Percentiles rank a stretch among this genome's conserved stretches.
Conservation (phyloP, 164 flowering plant species). For the Magnolia sinica region DNA sequence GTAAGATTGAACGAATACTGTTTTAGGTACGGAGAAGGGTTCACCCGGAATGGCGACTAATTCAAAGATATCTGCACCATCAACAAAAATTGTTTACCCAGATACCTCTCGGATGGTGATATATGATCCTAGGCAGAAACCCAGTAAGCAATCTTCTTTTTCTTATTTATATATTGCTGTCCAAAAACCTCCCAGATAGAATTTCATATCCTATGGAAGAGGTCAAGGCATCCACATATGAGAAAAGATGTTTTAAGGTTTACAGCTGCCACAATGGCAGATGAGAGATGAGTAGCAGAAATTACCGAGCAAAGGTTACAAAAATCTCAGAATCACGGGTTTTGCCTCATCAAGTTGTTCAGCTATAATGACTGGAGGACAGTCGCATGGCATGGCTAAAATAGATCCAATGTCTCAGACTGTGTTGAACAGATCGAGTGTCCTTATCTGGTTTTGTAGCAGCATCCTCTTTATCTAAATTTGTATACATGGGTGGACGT, state of each 20-base stretch:
- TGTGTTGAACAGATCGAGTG: too few relatives aligned
- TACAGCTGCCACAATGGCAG: background rate
- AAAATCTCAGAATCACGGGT: too few relatives aligned
- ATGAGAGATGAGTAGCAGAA: background rate
- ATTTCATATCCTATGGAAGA: too few relatives aligned
- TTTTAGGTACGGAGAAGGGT: constrained; percentile 39
- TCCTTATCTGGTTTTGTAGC: too few relatives aligned
- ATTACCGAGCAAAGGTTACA: background rate
- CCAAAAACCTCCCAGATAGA: too few relatives aligned
- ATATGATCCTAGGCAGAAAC: constrained; percentile 74
- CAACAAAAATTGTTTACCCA: constrained; percentile 58
- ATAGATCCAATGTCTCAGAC: too few relatives aligned
- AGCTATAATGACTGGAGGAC: too few relatives aligned
- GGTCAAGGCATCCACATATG: background rate
- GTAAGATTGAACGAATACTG: background rate
- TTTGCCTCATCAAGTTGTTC: too few relatives aligned
- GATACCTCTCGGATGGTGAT: constrained; percentile 70
- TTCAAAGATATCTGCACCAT: constrained; percentile 25
- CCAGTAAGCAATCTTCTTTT: constrained; percentile 36
- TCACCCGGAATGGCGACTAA: constrained; percentile 31
- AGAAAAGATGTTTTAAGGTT: background rate
- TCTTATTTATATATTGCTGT: background rate
- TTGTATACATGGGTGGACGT: too few relatives aligned
- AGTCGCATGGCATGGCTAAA: too few relatives aligned
- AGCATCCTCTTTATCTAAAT: too few relatives aligned